phyloP scores from a whole-genome alignment of 345 rosid genomes.

The Acer saccharum region DNA sequence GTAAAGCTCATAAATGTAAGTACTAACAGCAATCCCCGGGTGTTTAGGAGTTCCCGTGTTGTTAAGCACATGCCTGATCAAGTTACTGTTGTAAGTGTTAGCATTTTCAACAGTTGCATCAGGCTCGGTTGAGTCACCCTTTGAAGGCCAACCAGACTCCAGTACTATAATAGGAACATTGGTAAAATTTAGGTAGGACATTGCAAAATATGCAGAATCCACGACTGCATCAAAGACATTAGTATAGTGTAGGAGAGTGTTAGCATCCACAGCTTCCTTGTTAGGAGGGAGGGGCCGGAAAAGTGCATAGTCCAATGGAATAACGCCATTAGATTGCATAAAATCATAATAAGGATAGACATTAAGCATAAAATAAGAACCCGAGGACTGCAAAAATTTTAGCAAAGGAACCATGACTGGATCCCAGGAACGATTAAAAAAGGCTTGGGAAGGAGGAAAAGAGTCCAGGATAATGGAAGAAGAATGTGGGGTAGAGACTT shows the following conservation, averaged over 20 bases:
- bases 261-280: conserved; percentile 95
- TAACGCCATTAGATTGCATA: conserved; percentile 67
- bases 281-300: conserved; percentile 89
- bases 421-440: conserved; percentile 91
- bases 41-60: conserved; percentile 95
- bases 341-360: conserved; percentile 90
- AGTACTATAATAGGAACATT: conserved; percentile 78
- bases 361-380: conserved; percentile 85
- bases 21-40: conserved; percentile 67
- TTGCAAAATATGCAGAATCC: conserved; percentile 91
- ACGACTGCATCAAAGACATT: conserved; percentile 93
- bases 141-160: conserved; percentile 97
- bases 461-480: conserved; percentile 91
- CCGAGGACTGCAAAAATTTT: conserved; percentile 75
- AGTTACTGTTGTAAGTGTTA: conserved; percentile 18
- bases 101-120: conserved; percentile 87
- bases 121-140: conserved; percentile 71
- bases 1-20: conserved; percentile 94
- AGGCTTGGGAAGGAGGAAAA: conserved; percentile 99
- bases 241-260: conserved; percentile 90
- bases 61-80: conserved; percentile 86
- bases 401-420: conserved; percentile 93
- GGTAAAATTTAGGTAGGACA: conserved; percentile 83
- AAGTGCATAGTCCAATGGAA: conserved; percentile 91
- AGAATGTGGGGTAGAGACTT: conserved; percentile 89